Conservation (phyloP, 1,284 basidiomycete species). For the Trichosporon asahii region DNA sequence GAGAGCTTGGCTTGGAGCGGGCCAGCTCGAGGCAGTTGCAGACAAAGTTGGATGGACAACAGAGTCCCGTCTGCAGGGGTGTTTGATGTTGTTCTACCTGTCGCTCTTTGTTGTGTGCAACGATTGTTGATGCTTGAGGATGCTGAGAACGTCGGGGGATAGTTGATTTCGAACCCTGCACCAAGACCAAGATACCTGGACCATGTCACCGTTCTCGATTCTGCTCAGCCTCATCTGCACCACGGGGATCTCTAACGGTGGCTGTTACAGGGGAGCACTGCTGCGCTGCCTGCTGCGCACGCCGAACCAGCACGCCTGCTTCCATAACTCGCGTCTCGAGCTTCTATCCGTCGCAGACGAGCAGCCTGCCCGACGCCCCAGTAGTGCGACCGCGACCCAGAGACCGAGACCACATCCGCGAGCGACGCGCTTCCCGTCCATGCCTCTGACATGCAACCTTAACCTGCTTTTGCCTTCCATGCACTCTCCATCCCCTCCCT, state of each 20-base stretch:
- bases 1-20: no score
- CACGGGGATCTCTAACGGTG: not conserved
- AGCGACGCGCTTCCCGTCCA: not conserved
- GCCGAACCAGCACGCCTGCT: not conserved
- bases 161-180: not conserved
- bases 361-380: not conserved
- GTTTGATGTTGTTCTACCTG: no score
- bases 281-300: not conserved
- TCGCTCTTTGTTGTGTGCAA: no score
- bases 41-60: no score
- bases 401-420: not conserved
- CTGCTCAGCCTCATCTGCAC: no score
- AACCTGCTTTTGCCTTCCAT: not conserved
- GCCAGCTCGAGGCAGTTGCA: no score
- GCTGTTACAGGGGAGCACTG: not conserved
- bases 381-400: not conserved
- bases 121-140: no score
- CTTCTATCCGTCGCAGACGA: no score
- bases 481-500: not conserved
- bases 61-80: no score
- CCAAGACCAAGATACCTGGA: no score
- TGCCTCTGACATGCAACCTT: not conserved
- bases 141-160: no score
- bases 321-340: not conserved
- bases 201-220: no score